phyloP scores from a whole-genome alignment of 495 filamentous ascomycete species.

The Penicillium antarcticum region DNA sequence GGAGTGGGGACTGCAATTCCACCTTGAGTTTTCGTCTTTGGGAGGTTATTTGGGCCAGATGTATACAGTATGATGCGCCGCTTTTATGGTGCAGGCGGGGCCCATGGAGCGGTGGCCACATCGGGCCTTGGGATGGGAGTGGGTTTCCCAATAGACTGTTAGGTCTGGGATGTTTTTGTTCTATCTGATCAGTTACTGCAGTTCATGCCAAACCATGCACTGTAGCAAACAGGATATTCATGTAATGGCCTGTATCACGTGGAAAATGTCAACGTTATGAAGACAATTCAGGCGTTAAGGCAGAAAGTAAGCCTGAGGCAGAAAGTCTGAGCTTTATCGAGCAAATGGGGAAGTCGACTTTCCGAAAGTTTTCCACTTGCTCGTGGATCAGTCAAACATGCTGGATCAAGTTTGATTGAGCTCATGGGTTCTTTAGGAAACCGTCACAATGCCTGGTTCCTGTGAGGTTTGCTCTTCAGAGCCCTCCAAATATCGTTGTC shows the following conservation, averaged over 20 bases:
- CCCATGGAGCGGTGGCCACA: too few species aligned
- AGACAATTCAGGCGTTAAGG: too few species aligned
- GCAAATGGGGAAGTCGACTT: neutral
- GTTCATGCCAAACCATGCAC: too few species aligned
- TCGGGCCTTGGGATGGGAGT: too few species aligned
- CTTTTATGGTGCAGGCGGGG: too few species aligned
- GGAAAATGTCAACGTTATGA: too few species aligned
- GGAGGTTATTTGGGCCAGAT: constrained; percentile 27
- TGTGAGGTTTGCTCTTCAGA: constrained; percentile 60
- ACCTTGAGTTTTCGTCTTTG: constrained; percentile 22
- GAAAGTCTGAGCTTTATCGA: constrained; percentile 1
- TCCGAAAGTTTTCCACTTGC: too few species aligned
- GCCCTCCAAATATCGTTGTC: constrained; percentile 63
- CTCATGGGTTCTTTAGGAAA: constrained; percentile 7
- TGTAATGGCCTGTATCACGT: too few species aligned
- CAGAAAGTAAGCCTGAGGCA: neutral
- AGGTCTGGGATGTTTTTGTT: too few species aligned
- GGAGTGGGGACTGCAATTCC: neutral
- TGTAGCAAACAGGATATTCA: too few species aligned
- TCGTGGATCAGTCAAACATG: constrained; percentile 5
- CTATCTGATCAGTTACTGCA: too few species aligned
- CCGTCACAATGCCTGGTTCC: constrained; percentile 25
- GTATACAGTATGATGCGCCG: constrained; percentile 7
- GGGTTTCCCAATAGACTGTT: too few species aligned
- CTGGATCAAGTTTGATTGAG: constrained; percentile 3